Evolutionary conservation across 129 eudicot genomes (phyloP).

Genomic region (Scalesia atractyloides): DNA sequence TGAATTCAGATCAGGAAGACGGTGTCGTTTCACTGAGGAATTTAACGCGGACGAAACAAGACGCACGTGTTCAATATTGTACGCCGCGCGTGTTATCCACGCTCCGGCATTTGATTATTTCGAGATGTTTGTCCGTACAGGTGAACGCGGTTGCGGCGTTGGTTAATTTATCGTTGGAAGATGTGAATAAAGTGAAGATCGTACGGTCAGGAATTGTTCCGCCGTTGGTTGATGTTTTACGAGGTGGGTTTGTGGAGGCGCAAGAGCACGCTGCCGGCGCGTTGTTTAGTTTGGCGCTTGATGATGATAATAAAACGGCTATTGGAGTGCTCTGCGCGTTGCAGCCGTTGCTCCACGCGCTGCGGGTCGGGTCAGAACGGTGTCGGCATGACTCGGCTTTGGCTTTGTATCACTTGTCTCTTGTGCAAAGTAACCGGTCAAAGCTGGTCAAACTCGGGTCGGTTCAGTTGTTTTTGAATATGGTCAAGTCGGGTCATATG

Average conservation of each 20-base stretch:
- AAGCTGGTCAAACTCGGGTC: constrained; percentile 75
- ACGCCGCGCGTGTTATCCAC: constrained; percentile 59
- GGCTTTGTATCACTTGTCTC: constrained; percentile 67
- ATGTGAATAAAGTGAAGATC: constrained; percentile 67
- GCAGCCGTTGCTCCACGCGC: constrained; percentile 67
- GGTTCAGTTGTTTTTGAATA: constrained; percentile 45
- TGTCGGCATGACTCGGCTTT: constrained; percentile 74
- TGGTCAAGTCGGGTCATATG: constrained; percentile 69
- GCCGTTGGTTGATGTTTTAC: constrained; percentile 61
- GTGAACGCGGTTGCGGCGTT: constrained; percentile 74
- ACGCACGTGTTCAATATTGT: constrained; percentile 54
- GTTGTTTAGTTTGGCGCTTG: constrained; percentile 74
- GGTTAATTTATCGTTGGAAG: constrained; percentile 67
- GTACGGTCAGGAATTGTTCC: constrained; percentile 84
- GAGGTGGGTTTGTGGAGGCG: constrained; percentile 63
- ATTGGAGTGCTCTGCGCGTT: constrained; percentile 76
- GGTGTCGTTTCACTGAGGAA: constrained; percentile 49
- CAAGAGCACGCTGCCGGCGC: constrained; percentile 93
- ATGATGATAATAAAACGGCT: constrained; percentile 81
- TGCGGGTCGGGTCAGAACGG: constrained; percentile 61
- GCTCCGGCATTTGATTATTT: constrained; percentile 49
- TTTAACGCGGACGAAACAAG: constrained; percentile 49
- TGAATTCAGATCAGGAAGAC: constrained; percentile 59
- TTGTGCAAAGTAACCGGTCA: constrained; percentile 71
- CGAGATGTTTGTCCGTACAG: constrained; percentile 48